Evolutionary conservation across 1,284 basidiomycete genomes (phyloP), one percentile per base, ranked within the genome.

Genomic region (Irpex rosettiformis): DNA sequence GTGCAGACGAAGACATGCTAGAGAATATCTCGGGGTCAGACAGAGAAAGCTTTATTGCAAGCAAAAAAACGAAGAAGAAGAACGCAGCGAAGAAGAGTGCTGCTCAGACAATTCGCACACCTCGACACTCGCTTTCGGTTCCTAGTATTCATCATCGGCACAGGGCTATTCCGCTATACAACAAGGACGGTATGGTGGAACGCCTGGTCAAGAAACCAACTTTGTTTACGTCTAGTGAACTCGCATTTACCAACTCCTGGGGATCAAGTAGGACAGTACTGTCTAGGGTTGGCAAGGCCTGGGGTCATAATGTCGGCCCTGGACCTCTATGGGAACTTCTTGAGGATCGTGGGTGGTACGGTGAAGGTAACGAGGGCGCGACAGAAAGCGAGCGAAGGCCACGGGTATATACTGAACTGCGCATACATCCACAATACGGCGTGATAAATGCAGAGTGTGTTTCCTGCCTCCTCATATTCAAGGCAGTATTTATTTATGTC

Each of bases 301-400:
- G 84, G 83, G 84, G 86, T 0, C 83, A 81, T 65, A 89, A 89
- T 65, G 79, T 89, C 18, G 88, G 89, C 1, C 70, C 81, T 6
- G 91, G 91, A 0, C 89, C 89, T 4, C 65, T 88, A 3, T 91
- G 88, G 85, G 82, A 89, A 56, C 70, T 91, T 33, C 72, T 82
- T 45, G 88, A 93, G 66, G 91, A 94, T 64, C 71, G 88, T 54
- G 82, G 80, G 0, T 93, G 87, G 82, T 91, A 79, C 69, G 91
- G 89, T 66, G 91, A 93, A 67, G 77, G 80, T 37, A 54, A 67
- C 0, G 64, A 66, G 5, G 70, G 74, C 30, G 63, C 72, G 18
- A 75, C 75, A 59, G 85, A 87, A 63, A 72, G 69, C 11, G 73
- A 69, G 45, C 75, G 82, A 25, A 76, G 86, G 58, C 88, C 87